A percentile compares a stretch with the other conserved stretches of the same genome.
Conservation (phyloP, 23 red algal species). For the Gracilaria caudata region DNA sequence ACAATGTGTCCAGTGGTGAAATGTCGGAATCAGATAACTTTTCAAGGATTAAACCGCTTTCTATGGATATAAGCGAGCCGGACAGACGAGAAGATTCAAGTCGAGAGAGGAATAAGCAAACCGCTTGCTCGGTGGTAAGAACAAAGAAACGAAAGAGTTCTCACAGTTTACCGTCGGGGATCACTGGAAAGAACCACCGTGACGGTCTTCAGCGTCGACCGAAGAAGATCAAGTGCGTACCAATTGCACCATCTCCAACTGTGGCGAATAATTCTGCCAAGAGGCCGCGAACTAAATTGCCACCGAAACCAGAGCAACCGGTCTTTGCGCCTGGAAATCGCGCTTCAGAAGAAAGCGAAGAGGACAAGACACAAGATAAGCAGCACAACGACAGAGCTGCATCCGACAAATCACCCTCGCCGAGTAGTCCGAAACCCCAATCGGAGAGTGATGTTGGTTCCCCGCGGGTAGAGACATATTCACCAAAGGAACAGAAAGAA, state of each 20-base stretch:
- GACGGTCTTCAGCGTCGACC: background rate
- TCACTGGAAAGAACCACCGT: background rate
- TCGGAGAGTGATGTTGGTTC: slow-evolving; percentile 19
- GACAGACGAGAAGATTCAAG: background rate
- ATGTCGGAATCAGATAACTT: slow-evolving; percentile 36
- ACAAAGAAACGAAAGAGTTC: slow-evolving; percentile 8
- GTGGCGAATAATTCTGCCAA: background rate
- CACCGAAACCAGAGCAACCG: background rate
- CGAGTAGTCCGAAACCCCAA: background rate
- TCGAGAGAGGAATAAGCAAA: background rate
- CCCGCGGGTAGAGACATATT: slow-evolving; percentile 44
- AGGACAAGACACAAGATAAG: background rate
- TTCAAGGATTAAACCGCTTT: background rate
- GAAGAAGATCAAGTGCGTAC: slow-evolving; percentile 25
- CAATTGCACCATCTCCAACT: slow-evolving; percentile 3
- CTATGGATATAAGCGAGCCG: slow-evolving; percentile 3
- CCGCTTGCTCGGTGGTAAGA: background rate
- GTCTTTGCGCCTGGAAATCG: background rate
- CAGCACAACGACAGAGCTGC: background rate
- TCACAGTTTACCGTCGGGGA: background rate
- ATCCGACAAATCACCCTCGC: background rate
- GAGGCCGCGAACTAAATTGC: background rate
- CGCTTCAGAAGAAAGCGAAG: background rate
- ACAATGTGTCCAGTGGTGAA: slow-evolving; percentile 23
- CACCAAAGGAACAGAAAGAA: slow-evolving; percentile 53